Percentiles rank a stretch among this genome's conserved stretches.
Evolutionary conservation across 805 yeast species (phyloP).

Genomic region (Nakazawaea siamensis): DNA sequence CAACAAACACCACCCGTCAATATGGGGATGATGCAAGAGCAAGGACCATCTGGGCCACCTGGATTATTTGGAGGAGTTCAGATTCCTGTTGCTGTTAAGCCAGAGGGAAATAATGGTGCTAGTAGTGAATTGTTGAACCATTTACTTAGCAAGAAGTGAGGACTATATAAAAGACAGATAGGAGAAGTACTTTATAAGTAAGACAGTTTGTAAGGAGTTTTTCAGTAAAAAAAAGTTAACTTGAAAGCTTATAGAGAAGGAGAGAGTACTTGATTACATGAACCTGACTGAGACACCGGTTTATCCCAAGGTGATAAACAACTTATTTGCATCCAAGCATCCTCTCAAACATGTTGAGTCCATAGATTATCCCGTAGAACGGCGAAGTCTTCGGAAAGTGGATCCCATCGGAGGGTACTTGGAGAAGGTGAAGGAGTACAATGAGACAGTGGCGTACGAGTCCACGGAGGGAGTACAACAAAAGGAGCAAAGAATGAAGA

Average conservation of each 20-base stretch:
- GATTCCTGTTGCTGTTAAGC: conserved; percentile 11
- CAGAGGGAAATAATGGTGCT: conserved; percentile 12
- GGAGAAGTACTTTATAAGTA: too few species aligned
- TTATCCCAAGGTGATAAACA: conserved; percentile 27
- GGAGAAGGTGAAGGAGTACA: conserved; percentile 20
- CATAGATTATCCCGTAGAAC: conserved; percentile 38
- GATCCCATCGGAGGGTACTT: conserved; percentile 34
- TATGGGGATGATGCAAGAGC: conserved; percentile 22
- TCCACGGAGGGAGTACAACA: conserved; percentile 25
- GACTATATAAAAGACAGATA: too few species aligned
- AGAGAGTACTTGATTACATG: too few species aligned
- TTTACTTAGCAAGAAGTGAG: conserved; percentile 72
- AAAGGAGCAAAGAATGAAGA: conserved; percentile 19
- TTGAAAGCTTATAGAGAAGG: too few species aligned
- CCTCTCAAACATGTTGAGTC: conserved; percentile 45
- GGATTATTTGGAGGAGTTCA: conserved; percentile 38
- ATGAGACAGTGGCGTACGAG: conserved; percentile 19
- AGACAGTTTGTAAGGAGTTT: too few species aligned
- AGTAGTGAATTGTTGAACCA: conserved; percentile 73
- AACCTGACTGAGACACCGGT: conserved; percentile 13
- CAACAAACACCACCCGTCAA: conserved; percentile 13
- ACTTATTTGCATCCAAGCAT: conserved; percentile 48
- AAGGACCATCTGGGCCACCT: conserved; percentile 60
- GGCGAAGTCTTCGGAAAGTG: conserved; percentile 37
- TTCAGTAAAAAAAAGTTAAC: too few species aligned